Conservation (phyloP, 164 flowering plant species). For the Annona squamosa region DNA sequence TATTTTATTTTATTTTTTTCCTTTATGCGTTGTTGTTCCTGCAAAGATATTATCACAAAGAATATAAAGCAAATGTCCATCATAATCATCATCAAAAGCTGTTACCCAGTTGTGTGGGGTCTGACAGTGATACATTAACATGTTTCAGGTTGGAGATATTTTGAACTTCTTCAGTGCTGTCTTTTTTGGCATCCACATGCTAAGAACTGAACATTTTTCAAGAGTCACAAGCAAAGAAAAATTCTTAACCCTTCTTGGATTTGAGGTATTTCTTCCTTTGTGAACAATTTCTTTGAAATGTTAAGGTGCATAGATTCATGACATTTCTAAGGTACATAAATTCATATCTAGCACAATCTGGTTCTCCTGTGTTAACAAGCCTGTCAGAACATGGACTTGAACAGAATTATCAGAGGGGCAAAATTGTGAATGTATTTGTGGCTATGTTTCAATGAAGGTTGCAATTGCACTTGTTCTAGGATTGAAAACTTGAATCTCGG, state of each 20-base stretch:
- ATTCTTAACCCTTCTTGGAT: constrained; percentile 69
- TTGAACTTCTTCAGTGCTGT: constrained; percentile 75
- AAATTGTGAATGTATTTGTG: background rate
- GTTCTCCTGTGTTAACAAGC: background rate
- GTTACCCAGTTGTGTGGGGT: background rate
- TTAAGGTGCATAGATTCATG: background rate
- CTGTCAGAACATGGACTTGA: background rate
- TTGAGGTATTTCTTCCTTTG: constrained; percentile 45
- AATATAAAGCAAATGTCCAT: too few species aligned
- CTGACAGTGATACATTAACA: background rate
- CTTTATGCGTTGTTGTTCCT: too few species aligned
- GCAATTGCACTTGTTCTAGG: background rate
- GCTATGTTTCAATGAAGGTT: background rate
- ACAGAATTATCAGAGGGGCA: background rate
- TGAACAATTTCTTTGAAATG: background rate
- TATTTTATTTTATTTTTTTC: too few species aligned
- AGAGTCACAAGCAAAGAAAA: constrained; percentile 49
- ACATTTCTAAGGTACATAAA: background rate
- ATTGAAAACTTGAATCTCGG: too few species aligned
- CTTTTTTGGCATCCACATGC: constrained; percentile 79
- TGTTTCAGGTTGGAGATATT: constrained; percentile 71
- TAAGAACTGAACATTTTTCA: constrained; percentile 76
- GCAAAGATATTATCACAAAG: too few species aligned
- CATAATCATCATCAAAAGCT: too few species aligned
- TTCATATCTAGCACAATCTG: background rate